A percentile compares a stretch with the other conserved stretches of the same genome.
Conservation (phyloP, 495 filamentous ascomycete species). For the Penicillium flavigenum region DNA sequence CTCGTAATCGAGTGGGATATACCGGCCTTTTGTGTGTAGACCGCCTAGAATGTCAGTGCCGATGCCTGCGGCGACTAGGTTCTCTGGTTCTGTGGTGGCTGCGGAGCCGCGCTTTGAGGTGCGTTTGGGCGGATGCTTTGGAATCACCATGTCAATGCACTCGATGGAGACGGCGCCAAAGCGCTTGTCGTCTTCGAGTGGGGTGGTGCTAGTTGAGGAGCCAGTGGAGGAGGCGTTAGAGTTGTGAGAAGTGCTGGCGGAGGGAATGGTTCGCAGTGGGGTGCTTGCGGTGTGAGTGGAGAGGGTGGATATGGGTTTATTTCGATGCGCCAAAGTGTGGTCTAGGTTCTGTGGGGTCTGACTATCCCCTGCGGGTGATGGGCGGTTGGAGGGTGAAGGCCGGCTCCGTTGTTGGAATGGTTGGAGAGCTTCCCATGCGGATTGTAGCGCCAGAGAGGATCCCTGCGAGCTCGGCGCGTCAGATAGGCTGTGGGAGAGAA, state of each 20-base stretch:
- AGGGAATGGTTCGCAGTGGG: neutral
- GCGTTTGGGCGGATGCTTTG: constrained; percentile 21
- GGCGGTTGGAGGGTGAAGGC: constrained; percentile 16
- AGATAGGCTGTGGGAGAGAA: constrained; percentile 53
- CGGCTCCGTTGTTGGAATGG: constrained; percentile 39
- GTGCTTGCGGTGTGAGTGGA: neutral
- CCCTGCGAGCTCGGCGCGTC: constrained; percentile 19
- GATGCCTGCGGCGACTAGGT: constrained; percentile 49
- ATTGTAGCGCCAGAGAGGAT: constrained; percentile 31
- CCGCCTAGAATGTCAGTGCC: constrained; percentile 53
- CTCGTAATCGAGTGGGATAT: constrained; percentile 69
- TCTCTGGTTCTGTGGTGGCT: constrained; percentile 21
- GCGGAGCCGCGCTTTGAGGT: constrained; percentile 15
- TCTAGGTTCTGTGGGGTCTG: neutral
- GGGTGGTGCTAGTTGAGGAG: constrained; percentile 17
- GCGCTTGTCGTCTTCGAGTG: constrained; percentile 56
- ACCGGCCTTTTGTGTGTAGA: constrained; percentile 72
- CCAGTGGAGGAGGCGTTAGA: neutral
- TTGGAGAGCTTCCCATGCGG: constrained; percentile 43
- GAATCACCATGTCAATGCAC: constrained; percentile 64
- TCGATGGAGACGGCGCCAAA: constrained; percentile 62
- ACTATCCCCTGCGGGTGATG: constrained; percentile 8
- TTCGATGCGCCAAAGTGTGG: constrained; percentile 6
- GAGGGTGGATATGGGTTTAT: neutral
- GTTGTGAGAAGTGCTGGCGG: neutral